Base-by-base conservation (phyloP, 1,284 basidiomycete genomes). In the Ustilago xerochloae region DNA sequence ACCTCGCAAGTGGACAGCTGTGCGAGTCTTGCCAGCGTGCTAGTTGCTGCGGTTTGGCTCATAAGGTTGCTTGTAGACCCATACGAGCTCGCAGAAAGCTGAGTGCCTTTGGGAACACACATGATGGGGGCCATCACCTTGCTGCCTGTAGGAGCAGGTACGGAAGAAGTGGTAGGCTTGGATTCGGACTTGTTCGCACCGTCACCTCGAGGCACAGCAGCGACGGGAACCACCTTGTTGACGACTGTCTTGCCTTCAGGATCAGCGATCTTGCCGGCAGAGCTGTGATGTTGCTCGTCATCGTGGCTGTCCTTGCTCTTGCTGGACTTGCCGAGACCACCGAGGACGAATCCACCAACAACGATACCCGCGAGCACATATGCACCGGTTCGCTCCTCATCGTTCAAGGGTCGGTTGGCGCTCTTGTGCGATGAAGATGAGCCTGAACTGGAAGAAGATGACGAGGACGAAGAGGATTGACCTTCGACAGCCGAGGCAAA, bases 331-430 rank as follows among this genome's bases (percentile, higher is more conserved):
- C 87, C 80, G 45, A 85, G 61, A 16, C 88, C 87, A 36, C 87
- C 89, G 7, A 87, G 79, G 8, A 88, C 32, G 83, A 89, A 87
- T 0, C 89, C 90, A 10, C 88, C 86, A 7, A 84, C 87, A 8
- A 90, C 63, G 28, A 90, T 85, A 47, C 88, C 89, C 15, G 88
- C 84, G 28, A 91, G 84, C 18, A 87, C 78, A 84, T 86, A 90
- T 4, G 88, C 80, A 1, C 90, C 90, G 33, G 62, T 85, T 62
- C 80, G 84, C 83, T 91, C 90, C 39, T 89, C 87, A 16, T 77
- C 78, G 66, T 87, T 87, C 59, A 91, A 80, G 5, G 87, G 85
- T 63, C 88, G 85, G 47, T 85, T 77, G 29, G 49, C 30, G 30
- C 54, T 66, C 43, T 63, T 64, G 18, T 29, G 32, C 6, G 52